Conservation (phyloP, 495 filamentous ascomycete species). For the Friedmanniomyces endolithicus region DNA sequence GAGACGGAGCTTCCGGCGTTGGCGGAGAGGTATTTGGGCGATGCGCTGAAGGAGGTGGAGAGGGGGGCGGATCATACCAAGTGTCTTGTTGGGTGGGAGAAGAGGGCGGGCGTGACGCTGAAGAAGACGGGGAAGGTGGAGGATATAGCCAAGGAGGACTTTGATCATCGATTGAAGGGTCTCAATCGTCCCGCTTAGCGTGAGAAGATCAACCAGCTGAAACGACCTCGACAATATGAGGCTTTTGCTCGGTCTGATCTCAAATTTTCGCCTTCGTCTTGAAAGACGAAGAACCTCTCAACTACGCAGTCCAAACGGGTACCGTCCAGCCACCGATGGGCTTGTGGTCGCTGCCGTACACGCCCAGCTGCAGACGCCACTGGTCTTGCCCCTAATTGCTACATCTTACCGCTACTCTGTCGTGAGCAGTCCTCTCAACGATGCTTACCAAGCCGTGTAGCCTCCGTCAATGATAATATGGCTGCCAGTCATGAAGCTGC, state of each 20-base stretch:
- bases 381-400: no score
- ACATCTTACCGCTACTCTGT: no score
- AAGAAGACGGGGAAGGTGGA: conserved; percentile 19
- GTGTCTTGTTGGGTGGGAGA: conserved; percentile 24
- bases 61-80: conserved; percentile 24
- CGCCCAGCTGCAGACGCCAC: no score
- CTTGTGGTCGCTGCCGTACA: no score
- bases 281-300: no score
- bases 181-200: conserved; percentile 3
- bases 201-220: no score
- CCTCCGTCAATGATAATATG: conserved; percentile 41
- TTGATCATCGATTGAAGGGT: conserved; percentile 8
- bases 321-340: no score
- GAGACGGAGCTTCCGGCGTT: conserved; percentile 19
- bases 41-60: conserved; percentile 21
- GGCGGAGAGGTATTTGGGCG: conserved; percentile 11
- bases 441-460: conserved; percentile 16
- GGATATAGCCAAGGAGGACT: conserved; percentile 6
- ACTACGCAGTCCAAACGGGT: no score
- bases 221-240: no score
- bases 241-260: no score
- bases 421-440: background rate
- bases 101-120: conserved; percentile 23
- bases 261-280: no score
- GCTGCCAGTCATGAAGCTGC: conserved; percentile 59